Conservation (phyloP, 352 stramenopile genomes). For the Poterioochromonas sp. region DNA sequence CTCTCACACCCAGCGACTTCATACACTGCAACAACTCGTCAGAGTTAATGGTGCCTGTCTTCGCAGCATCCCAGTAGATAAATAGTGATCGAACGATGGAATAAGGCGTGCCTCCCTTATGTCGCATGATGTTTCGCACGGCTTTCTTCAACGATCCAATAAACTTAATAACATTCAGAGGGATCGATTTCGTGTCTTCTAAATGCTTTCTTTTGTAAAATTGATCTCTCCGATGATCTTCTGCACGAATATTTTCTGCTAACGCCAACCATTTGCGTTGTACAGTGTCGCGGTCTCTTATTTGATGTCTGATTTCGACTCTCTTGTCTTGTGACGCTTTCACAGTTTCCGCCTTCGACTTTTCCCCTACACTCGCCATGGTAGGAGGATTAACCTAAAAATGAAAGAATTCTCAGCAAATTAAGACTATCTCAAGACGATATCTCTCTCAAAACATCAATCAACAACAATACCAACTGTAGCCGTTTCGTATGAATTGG, state of each 20-base stretch:
- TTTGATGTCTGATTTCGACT: neutral
- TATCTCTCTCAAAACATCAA: no score
- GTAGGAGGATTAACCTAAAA: no score
- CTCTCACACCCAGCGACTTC: neutral
- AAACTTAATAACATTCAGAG: constrained; percentile 10
- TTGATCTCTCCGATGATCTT: neutral
- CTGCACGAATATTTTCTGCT: neutral
- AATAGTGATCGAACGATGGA: constrained; percentile 16
- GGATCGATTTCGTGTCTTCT: neutral
- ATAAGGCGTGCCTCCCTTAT: constrained; percentile 18
- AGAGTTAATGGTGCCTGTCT: neutral
- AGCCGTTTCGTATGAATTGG: no score
- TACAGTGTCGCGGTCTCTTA: constrained; percentile 19
- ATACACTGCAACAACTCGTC: constrained; percentile 10
- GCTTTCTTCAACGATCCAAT: constrained; percentile 24
- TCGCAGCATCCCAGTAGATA: constrained; percentile 22
- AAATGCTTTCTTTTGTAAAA: neutral
- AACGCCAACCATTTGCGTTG: constrained; percentile 7
- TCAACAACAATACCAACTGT: no score
- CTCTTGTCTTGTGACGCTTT: no score
- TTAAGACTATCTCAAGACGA: no score
- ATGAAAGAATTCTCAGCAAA: no score
- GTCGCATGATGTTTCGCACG: neutral
- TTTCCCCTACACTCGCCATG: no score
- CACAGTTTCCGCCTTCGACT: no score